Evolutionary conservation across 164 flowering plant genomes (phyloP).

Genomic region (Liriodendron chinense): DNA sequence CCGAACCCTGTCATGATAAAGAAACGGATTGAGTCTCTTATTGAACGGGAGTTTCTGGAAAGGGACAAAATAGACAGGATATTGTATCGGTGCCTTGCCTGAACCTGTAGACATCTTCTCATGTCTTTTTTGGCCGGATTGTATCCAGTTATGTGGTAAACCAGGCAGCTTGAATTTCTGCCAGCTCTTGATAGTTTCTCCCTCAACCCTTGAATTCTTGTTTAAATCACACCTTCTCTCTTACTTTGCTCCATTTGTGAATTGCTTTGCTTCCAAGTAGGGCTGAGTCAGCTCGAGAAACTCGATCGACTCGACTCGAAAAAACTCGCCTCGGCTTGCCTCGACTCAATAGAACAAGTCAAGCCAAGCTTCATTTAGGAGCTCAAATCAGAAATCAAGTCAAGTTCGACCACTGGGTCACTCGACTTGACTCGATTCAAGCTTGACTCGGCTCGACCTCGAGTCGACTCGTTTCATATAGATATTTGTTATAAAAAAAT

Average conservation of each 20-base stretch:
- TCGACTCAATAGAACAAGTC: too few species aligned
- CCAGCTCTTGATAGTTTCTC: neutral
- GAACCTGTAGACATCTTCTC: slow-evolving; percentile 12
- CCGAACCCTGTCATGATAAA: slow-evolving; percentile 90
- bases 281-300: too few species aligned
- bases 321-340: too few species aligned
- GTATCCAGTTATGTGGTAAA: neutral
- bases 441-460: too few species aligned
- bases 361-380: too few species aligned
- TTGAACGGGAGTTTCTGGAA: slow-evolving; percentile 94
- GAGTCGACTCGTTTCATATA: too few species aligned
- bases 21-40: slow-evolving; percentile 92
- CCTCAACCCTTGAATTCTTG: neutral
- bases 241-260: neutral
- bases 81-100: slow-evolving; percentile 85
- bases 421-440: too few species aligned
- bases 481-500: too few species aligned
- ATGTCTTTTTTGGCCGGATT: neutral
- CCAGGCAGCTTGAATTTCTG: neutral
- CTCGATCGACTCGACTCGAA: too few species aligned
- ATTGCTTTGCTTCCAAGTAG: neutral
- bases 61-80: slow-evolving; percentile 79
- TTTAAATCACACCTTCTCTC: neutral
- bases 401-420: too few species aligned
- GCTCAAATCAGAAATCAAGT: too few species aligned